Evolutionary conservation across 2,329 filamentous ascomycete genomes (phyloP), one percentile per base, ranked within the genome.

Genomic region (Ophiostoma ips): DNA sequence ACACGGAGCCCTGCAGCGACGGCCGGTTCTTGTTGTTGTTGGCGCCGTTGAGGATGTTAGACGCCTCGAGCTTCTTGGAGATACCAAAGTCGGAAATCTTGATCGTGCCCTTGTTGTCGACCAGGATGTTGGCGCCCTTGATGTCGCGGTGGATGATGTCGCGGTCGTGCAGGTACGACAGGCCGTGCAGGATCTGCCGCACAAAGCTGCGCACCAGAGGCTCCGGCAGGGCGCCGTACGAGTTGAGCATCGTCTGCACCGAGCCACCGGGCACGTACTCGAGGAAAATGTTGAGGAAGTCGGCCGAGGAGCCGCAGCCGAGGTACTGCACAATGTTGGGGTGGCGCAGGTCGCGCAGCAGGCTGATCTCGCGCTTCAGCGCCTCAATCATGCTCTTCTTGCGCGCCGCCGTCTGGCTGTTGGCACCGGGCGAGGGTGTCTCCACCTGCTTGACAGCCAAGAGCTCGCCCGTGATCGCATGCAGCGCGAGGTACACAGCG

Each of bases 1-100:
- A 98, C 48, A 98, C 92, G 24, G 88, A 95, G 13, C 92, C 92
- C 65, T 98, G 92, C 3, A 98, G 77, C 1, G 90, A 96, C 3
- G 81, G 79, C 5, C 80, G 72, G 60, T 84, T 73, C 63, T 79
- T 81, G 65, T 76, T 80, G 66, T 80, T 81, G 61, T 74, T 77
- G 61, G 71, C 82, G 58, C 73, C 82, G 61, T 65, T 80, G 44
- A 94, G 78, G 41, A 95, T 78, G 53, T 89, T 92, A 51, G 87
- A 83, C 13, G 88, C 88, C 66, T 96, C 90, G 37, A 96, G 84
- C 64, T 94, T 94, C 73, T 98, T 98, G 54, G 86, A 94, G 63
- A 98, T 96, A 62, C 92, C 92, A 59, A 98, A 98, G 72, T 98
- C 92, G 9, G 90, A 96, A 57, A 98, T 98, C 70, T 98, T 98